phyloP scores from a whole-genome alignment of 2,329 filamentous ascomycete genomes.

The Colletotrichum cordylinicola region DNA sequence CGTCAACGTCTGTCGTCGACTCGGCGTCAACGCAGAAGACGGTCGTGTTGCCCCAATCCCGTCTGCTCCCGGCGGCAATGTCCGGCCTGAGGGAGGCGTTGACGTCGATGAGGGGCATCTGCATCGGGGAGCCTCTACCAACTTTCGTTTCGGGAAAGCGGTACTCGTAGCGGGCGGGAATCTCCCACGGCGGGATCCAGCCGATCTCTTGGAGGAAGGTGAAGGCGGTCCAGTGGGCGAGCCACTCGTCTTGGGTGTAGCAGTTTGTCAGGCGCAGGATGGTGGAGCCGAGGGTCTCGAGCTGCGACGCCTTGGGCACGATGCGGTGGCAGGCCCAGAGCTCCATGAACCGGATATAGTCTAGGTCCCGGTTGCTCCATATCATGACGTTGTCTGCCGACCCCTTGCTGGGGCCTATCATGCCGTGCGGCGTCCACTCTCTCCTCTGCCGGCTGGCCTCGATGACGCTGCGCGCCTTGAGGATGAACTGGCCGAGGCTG shows the following conservation, averaged over 20 bases:
- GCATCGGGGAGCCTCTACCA: conserved; percentile 46
- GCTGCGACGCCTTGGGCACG: conserved; percentile 14
- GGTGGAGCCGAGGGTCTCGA: conserved; percentile 48
- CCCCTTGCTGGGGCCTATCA: conserved; percentile 43
- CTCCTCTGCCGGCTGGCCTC: conserved; percentile 55
- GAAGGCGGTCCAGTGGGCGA: conserved; percentile 57
- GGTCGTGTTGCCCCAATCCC: conserved; percentile 62
- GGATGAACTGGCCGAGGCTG: conserved; percentile 50
- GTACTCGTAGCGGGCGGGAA: conserved; percentile 66
- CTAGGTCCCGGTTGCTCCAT: conserved; percentile 57
- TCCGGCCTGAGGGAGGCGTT: conserved; percentile 46
- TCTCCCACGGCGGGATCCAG: conserved; percentile 73
- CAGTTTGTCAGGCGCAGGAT: conserved; percentile 67
- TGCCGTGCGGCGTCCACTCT: conserved; percentile 55
- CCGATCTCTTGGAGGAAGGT: conserved; percentile 80
- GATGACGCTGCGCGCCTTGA: conserved; percentile 55
- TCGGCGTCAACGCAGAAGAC: conserved; percentile 78
- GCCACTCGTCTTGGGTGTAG: conserved; percentile 57
- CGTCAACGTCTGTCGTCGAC: conserved; percentile 75
- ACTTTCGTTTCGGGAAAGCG: conserved; percentile 57
- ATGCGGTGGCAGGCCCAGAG: conserved; percentile 57
- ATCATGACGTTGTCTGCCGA: conserved; percentile 1
- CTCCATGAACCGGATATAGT: conserved; percentile 72
- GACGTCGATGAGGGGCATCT: conserved; percentile 35
- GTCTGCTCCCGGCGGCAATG: conserved; percentile 55